Percentiles rank a stretch among this genome's conserved stretches.
Conservation (phyloP, 140 eudicot species). For the Anethum foeniculum region DNA sequence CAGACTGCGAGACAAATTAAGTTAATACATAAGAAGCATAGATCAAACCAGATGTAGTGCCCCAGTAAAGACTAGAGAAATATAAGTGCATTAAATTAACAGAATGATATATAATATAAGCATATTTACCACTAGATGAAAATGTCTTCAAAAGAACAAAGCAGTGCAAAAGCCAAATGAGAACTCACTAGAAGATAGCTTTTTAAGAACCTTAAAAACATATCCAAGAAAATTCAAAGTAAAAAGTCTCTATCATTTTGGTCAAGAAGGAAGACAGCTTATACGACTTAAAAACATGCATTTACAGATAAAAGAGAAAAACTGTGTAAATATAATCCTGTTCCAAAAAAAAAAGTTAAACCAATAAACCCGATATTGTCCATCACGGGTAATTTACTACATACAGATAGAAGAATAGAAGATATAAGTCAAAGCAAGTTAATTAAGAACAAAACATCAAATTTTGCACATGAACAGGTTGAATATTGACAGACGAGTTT, state of each 20-base stretch:
- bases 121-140: background rate
- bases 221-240: background rate
- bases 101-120: background rate
- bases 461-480: background rate
- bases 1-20: background rate
- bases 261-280: background rate
- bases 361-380: background rate
- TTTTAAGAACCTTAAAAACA: background rate
- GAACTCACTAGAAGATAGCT: background rate
- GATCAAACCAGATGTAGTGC: background rate
- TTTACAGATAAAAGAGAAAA: background rate
- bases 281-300: background rate
- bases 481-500: background rate
- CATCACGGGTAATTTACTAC: background rate
- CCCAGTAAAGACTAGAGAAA: background rate
- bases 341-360: background rate
- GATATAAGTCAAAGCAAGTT: background rate
- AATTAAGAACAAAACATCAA: background rate
- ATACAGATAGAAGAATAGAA: background rate
- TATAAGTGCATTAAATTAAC: background rate
- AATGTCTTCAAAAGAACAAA: background rate
- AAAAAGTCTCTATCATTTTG: background rate
- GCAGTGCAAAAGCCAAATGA: background rate
- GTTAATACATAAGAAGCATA: background rate
- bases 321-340: background rate